Base-by-base conservation (phyloP, 306 rosid species). In the Fragaria vesca region DNA sequence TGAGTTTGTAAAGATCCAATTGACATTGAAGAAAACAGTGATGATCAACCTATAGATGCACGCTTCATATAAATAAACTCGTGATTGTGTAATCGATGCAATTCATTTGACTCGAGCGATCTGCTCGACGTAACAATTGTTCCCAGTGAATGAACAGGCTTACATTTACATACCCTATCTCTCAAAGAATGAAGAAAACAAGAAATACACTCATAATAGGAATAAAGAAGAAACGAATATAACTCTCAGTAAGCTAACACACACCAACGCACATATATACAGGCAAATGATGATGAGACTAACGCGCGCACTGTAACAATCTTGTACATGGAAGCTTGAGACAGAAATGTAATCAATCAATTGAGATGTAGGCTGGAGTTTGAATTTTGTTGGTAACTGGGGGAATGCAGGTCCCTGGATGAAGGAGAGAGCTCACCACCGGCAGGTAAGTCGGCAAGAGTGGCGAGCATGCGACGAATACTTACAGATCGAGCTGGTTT, bases 371-470 rank as follows among this genome's bases (percentile, higher is more conserved):
- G 34, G 66, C 3, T 60, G 2, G 36, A 28, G 18, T 60, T 43
- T 61, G 80, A 65, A 58, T 66, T 81, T 32, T 73, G 81, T 52
- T 26, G 71, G 15, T 15, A 26, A 62, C 4, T 7, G 18, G 86
- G 83, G 4, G 93, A 84, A 12, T 73, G 86, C 50, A 79, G 81
- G 71, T 13, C 72, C 65, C 51, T 38, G 6, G 90, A 17, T 5
- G 86, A 57, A 71, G 98, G 97, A 72, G 96, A 88, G 0, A 68
- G 80, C 86, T 92, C 97, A 0, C 80, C 88, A 42, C 90, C 95
- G 0, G 87, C 65, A 0, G 98, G 97, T 11, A 90, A 40, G 70
- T 94, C 98, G 32, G 95, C 79, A 66, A 94, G 80, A 52, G 81
- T 82, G 4, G 97, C 94, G 5, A 89, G 36, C 76, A 94, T 83